Evolutionary conservation across 345 rosid genomes (phyloP), one percentile per base, ranked within the genome.

Genomic region (Gossypium herbaceum): DNA sequence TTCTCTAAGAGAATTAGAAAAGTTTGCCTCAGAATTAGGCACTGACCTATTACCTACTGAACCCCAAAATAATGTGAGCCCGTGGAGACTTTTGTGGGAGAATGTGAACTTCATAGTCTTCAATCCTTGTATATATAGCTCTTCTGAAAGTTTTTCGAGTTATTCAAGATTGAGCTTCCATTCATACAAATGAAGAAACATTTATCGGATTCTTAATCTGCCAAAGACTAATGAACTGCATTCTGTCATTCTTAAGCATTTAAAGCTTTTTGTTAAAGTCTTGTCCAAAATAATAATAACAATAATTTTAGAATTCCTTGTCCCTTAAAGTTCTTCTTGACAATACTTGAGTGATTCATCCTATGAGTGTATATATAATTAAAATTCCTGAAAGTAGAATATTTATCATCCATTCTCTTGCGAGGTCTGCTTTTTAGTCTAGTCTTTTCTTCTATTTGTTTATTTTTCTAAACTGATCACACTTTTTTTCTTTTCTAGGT

Each of bases 401-500:
- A 9, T 50, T 44, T 41, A 1, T 8, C 43, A 20, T 55, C 54
- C 67, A 16, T 75, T 59, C 50, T 12, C 62, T 29, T 20, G 29
- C n/a, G 20, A 20, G n/a, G 59, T 73, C 9, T 13, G 1, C 63
- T 5, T 24, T 19, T 70, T 29, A 17, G n/a, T 34, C 60, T 61
- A 3, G 25, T 24, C 20, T 22, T 72, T 74, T 55, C 11, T 57
- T 59, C 68, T 66, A 25, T 48, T 27, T 77, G 71, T 44, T 55
- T 52, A n/a, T 45, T 71, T 39, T 73, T 50, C 72, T 80, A 69
- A 81, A 34, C 41, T 34, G 62, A 50, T 74, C 29, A 24, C 11
- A 34, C 7, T 5, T 34, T 75, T 24, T n/a, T 74, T 52, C 10
- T 78, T 74, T 75, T 76, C 5, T 84, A 94, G 98, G 83, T 92